Percentiles rank a stretch among this genome's conserved stretches.
Conservation (phyloP, 2,329 filamentous ascomycete genomes). For the Fusarium tjaetaba region DNA sequence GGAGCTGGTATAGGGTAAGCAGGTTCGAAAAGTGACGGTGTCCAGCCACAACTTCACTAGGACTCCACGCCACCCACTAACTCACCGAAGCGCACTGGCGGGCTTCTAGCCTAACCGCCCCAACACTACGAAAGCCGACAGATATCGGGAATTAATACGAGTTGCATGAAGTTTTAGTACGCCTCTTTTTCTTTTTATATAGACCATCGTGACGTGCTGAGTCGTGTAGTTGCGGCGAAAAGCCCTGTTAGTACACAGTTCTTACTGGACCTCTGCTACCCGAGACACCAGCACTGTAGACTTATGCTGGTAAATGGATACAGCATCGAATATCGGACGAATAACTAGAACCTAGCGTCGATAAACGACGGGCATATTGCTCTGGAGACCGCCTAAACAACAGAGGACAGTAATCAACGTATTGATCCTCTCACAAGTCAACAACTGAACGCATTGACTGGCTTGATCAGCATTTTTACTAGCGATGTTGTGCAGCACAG, state of each 20-base stretch:
- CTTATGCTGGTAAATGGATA: background rate
- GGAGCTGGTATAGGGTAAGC: background rate
- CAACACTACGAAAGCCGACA: background rate
- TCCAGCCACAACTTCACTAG: background rate
- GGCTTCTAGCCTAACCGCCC: background rate
- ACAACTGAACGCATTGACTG: slow-evolving; percentile 4
- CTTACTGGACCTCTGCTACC: background rate
- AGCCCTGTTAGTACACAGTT: background rate
- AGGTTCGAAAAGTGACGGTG: background rate
- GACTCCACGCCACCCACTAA: background rate
- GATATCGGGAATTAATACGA: background rate
- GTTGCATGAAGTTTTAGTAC: background rate
- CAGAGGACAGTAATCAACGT: background rate
- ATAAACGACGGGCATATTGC: background rate
- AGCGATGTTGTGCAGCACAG: slow-evolving; percentile 3
- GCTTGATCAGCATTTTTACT: slow-evolving; percentile 2
- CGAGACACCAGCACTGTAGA: background rate
- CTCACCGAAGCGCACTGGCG: background rate
- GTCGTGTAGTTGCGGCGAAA: background rate
- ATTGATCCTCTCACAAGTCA: background rate
- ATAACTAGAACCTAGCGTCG: background rate
- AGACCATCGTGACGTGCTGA: background rate
- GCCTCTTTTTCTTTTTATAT: background rate
- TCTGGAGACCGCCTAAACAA: background rate
- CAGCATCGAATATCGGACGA: background rate